Evolutionary conservation across 768 basidiomycete species (phyloP), one percentile per base, ranked within the genome.

Genomic region (Mycena polygramma): DNA sequence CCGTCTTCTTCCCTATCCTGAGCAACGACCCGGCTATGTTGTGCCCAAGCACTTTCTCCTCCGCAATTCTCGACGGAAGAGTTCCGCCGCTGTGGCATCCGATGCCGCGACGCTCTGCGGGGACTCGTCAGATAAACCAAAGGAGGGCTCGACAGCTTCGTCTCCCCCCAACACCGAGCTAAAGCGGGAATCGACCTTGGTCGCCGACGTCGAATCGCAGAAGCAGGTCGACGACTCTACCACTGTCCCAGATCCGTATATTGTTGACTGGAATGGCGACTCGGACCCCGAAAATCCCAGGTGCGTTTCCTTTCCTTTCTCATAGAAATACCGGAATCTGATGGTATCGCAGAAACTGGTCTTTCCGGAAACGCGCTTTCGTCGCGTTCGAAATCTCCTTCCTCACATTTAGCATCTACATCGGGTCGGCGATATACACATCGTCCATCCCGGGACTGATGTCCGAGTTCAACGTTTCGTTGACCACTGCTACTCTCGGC

Each of bases 361-460:
- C 79, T 5, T 71, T 74, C 26, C 4, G 54, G 17, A 82, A 75
- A 46, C 75, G 77, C 51, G 66, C 73, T 36, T 79, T 80, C 58
- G 78, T 81, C 17, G 77, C 79, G 20, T 79, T 78, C 59, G 75
- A 75, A 48, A 79, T 81, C n/a, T 79, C 78, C 54, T 69, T 81
- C 53, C 67, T 82, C 57, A 81, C 80, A 1, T 78, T 81, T 64
- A 73, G 75, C 55, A 75, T 81, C 35, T 82, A 81, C 71, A 77
- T 82, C 66, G 81, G 80, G 60, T 79, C 80, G 13, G 77, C 77
- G 20, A 80, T 82, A 52, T 81, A 79, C 66, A 77, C 78, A 1
- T 73, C 80, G 19, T 77, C 77, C 8, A 78, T 80, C 22, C 74
- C 76, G 2, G 74, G 68, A 9, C 58, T 82, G 20, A 60, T 78